Conservation (phyloP, 2,329 filamentous ascomycete species). For the Paecilomyces variotii region DNA sequence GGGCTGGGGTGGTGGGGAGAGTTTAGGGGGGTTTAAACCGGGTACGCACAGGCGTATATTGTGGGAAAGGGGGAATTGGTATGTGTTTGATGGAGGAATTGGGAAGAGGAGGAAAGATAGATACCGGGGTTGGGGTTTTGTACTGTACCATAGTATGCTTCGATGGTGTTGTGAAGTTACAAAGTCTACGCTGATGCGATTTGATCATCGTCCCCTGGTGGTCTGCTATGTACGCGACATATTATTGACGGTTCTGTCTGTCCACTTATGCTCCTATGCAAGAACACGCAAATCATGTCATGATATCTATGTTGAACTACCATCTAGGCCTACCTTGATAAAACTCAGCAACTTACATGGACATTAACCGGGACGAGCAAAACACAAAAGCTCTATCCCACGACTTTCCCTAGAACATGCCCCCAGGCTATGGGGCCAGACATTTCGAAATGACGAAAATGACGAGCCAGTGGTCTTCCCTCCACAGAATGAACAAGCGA, state of each 20-base stretch:
- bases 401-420: not conserved
- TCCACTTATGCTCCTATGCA: too few species aligned
- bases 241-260: too few species aligned
- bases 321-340: not conserved
- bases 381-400: not conserved
- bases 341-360: not conserved
- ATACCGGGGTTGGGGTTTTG: too few species aligned
- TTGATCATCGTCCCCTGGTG: too few species aligned
- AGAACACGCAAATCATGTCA: not conserved
- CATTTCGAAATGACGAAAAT: not conserved
- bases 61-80: not conserved
- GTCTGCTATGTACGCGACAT: too few species aligned
- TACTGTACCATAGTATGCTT: too few species aligned
- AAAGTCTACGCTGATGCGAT: too few species aligned
- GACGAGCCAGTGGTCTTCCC: not conserved
- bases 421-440: not conserved
- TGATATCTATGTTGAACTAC: not conserved
- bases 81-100: not conserved
- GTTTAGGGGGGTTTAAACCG: not conserved
- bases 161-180: too few species aligned
- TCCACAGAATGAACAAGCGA: constrained; percentile 1
- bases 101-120: too few species aligned
- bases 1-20: constrained; percentile 4
- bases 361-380: not conserved
- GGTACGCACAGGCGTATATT: too few species aligned